phyloP scores from a whole-genome alignment of 495 filamentous ascomycete species.

The Parathielavia hyrcaniae region DNA sequence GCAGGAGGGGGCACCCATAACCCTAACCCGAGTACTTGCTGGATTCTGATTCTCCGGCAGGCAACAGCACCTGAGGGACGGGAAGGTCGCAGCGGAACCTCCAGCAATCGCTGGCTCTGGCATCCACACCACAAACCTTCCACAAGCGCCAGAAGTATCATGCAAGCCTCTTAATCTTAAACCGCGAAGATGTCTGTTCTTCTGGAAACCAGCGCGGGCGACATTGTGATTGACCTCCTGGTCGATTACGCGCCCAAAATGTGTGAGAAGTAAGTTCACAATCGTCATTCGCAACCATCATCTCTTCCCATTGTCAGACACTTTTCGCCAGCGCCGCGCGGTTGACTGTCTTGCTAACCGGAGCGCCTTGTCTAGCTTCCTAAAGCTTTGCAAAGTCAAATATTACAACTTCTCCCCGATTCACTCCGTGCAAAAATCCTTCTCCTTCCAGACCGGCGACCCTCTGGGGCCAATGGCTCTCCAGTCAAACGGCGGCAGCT shows the following conservation, averaged over 20 bases:
- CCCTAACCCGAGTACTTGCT: too few relatives aligned
- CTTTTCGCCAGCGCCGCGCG: neutral
- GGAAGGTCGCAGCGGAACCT: too few relatives aligned
- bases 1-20: too few relatives aligned
- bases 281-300: neutral
- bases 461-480: constrained; percentile 76
- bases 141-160: neutral
- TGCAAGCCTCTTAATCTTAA: neutral
- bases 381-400: constrained; percentile 96
- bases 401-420: constrained; percentile 96
- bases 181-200: constrained; percentile 58
- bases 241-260: constrained; percentile 79
- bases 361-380: constrained; percentile 58
- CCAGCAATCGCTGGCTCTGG: too few relatives aligned
- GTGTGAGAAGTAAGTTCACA: constrained; percentile 74
- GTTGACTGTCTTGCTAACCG: constrained; percentile 42
- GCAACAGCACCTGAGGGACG: too few relatives aligned
- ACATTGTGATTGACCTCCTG: constrained; percentile 87
- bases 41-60: too few relatives aligned
- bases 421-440: constrained; percentile 80
- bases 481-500: constrained; percentile 83
- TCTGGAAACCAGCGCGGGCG: constrained; percentile 83
- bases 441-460: constrained; percentile 93
- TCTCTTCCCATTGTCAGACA: neutral
- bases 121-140: neutral